These are phyloP conservation scores for Ustilago crameri DNA, from an alignment of 1,284 basidiomycete species.

Conservation along the genomic window DNA sequence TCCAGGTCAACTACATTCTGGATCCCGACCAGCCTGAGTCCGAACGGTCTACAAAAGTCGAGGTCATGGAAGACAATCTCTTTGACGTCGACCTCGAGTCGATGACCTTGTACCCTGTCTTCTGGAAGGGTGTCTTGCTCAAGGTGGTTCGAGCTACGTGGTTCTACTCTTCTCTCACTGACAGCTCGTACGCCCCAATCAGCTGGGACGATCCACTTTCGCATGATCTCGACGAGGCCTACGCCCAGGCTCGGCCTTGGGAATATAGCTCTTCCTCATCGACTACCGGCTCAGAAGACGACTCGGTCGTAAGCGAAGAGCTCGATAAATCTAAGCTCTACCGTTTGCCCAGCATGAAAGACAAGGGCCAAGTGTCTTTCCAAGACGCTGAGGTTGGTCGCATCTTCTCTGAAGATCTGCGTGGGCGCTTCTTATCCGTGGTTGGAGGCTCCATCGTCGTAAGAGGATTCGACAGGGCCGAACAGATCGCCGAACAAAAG, in stretches of 20 bases:
- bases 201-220: conserved; percentile 63
- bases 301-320: conserved; percentile 31
- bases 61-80: conserved; percentile 64
- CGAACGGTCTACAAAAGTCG: conserved; percentile 46
- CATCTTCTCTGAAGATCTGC: conserved; percentile 63
- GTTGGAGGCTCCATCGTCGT: conserved; percentile 60
- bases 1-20: conserved; percentile 50
- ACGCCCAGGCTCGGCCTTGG: conserved; percentile 67
- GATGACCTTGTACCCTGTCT: conserved; percentile 68
- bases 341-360: conserved; percentile 56
- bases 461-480: conserved; percentile 59
- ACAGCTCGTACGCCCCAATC: conserved; percentile 59
- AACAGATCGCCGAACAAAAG: conserved; percentile 41
- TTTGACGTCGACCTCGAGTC: conserved; percentile 63
- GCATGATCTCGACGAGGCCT: conserved; percentile 67
- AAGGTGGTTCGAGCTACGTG: conserved; percentile 66
- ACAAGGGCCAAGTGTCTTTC: conserved; percentile 64
- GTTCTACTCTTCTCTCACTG: conserved; percentile 67
- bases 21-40: conserved; percentile 62
- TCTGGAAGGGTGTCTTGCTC: conserved; percentile 68
- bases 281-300: conserved; percentile 20
- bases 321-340: conserved; percentile 49
- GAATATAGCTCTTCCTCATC: conserved; percentile 5
- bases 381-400: conserved; percentile 63
- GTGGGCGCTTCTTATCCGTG: conserved; percentile 55